Evolutionary conservation across 2,329 filamentous ascomycete species (phyloP), one percentile per base, ranked within the genome.

Genomic region (Cadophora luteo-olivacea): DNA sequence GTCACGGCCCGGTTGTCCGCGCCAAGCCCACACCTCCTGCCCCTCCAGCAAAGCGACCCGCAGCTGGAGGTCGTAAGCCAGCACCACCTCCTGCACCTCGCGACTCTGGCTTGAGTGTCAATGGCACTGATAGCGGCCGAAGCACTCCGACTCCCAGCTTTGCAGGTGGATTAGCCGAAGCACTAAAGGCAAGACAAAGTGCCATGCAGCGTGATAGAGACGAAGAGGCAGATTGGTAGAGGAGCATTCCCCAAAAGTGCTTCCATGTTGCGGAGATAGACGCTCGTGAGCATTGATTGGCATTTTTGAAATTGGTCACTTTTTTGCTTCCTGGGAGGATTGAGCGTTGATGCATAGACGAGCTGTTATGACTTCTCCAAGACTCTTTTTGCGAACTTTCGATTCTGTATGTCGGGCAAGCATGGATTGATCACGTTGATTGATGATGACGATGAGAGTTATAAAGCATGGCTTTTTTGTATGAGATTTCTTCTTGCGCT

Each of bases 41-140:
- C 41, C 77, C 77, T 32, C 94, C 93, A 2, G 89, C 88, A 14
- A 97, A 97, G 82, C 86, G 95, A 25, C 94, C 94, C 1, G 89
- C 85, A 25, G 86, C 86, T 45, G 85, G 78, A 8, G 84, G 86
- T 29, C 89, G 90, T 69, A 97, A 96, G 80, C 90, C 92, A 0
- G 88, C 86, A 0, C 85, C 89, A 19, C 84, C 87, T 60, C 88
- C 82, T 57, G 85, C 89, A 66, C 88, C 91, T 41, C 87, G 95
- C 12, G 94, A 97, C 77, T 89, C 87, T 25, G 87, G 85, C 64
- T 87, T 89, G 83, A 89, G 87, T 72, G 79, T 89, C 66, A 76
- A 72, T 48, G 77, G 75, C 29, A 75, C 78, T 65, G 87, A 83
- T 61, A 85, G 86, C 64, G 92, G 91, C 75, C 87, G 91, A 49